Evolutionary conservation across 2,329 filamentous ascomycete species (phyloP), one percentile per base, ranked within the genome.

Genomic region (Fusarium sp.): DNA sequence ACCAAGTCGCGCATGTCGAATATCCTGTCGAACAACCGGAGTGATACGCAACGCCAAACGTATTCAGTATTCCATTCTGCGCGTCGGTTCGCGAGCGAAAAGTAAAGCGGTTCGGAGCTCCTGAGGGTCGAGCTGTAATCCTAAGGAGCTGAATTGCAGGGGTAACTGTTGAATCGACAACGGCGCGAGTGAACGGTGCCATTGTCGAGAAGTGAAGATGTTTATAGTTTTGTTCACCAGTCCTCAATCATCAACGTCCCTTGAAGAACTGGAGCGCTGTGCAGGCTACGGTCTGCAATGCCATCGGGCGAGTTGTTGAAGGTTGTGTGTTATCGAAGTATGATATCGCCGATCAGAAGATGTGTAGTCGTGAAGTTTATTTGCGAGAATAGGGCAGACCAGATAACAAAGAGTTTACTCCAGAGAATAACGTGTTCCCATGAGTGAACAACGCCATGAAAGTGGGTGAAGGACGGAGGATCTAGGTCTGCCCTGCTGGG

Each of bases 261-360:
- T 72, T 62, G 55, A 47, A 69, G 62, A 64, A 63, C 57, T 66
- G 63, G 60, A 70, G 65, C 65, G 64, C 65, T 72, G 67, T 63
- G 60, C 62, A 74, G 60, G 61, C 59, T 72, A 52, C 47, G 59
- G 38, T 68, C 49, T 69, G 62, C 71, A 75, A 60, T 74, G 72
- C 72, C 72, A 74, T 75, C 67, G 69, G 62, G 67, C 70, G 54
- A 56, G 61, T 64, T 52, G 58, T 71, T 46, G 55, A 58, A 62
- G 42, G 69, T 60, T 50, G 38, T 59, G 38, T 34, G 62, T 61
- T 41, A 42, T 47, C 57, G 52, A 26, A 68, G 58, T 55, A 70
- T 57, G 64, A 60, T 67, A 56, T 67, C 44, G 49, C 45, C 54
- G 40, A 31, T 60, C 46, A 49, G 37, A 28, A 20, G 12, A 18